phyloP scores from a whole-genome alignment of 176 grass and related monocot genomes.

The Bonia amplexicaulis region DNA sequence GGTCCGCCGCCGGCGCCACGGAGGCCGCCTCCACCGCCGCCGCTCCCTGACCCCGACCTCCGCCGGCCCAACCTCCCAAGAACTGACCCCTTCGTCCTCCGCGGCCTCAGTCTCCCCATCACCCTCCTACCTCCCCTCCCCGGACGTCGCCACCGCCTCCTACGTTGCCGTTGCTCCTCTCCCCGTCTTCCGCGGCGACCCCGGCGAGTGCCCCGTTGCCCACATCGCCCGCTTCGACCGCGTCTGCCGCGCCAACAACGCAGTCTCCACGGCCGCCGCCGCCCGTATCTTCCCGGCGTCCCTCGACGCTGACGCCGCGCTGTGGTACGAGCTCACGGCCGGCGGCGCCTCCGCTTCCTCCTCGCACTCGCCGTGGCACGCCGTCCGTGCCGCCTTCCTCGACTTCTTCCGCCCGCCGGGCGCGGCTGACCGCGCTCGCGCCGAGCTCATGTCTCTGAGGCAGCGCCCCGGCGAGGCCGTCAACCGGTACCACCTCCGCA shows the following conservation, averaged over 20 bases:
- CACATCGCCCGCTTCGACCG: slow-evolving; percentile 59
- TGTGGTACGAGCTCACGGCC: slow-evolving; percentile 42
- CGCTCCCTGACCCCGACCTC: slow-evolving; percentile 5
- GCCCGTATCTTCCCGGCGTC: slow-evolving; percentile 58
- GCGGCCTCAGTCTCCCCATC: slow-evolving; percentile 1
- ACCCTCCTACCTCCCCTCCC: slow-evolving; percentile 5
- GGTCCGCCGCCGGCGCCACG: neutral
- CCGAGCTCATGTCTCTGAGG: slow-evolving; percentile 37
- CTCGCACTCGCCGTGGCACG: slow-evolving; percentile 24
- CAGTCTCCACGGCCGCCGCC: slow-evolving; percentile 17
- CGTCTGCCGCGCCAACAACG: slow-evolving; percentile 46
- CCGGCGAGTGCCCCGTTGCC: slow-evolving; percentile 46
- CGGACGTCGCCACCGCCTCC: neutral
- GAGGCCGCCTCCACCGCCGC: neutral
- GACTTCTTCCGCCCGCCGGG: slow-evolving; percentile 43
- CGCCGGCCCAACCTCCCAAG: neutral
- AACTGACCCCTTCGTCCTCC: neutral
- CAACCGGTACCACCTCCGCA: slow-evolving; percentile 54
- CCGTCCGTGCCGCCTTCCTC: slow-evolving; percentile 51
- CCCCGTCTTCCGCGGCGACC: slow-evolving; percentile 59
- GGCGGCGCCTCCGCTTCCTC: neutral
- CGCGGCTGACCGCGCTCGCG: slow-evolving; percentile 38
- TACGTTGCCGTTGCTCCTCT: slow-evolving; percentile 33
- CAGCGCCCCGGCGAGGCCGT: slow-evolving; percentile 39
- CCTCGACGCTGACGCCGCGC: slow-evolving; percentile 54